Conservation (phyloP, 441 rosid species). For the Jatropha multifida region DNA sequence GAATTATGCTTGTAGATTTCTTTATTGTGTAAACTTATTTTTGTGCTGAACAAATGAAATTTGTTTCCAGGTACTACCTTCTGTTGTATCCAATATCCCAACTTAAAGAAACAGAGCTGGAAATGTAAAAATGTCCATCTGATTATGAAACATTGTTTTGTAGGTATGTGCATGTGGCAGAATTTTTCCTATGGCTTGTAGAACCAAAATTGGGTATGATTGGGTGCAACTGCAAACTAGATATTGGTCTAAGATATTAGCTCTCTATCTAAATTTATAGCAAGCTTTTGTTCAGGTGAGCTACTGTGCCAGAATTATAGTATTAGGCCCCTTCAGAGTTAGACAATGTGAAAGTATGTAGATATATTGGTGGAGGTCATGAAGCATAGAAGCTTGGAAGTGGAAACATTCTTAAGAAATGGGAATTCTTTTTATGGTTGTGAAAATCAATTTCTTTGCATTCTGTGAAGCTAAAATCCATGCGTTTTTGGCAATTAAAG, state of each 20-base stretch:
- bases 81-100: neutral
- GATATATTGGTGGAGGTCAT: neutral
- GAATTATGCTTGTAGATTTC: neutral
- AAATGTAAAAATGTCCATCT: neutral
- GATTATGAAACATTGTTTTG: neutral
- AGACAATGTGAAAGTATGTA: neutral
- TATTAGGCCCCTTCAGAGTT: neutral
- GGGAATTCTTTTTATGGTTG: neutral
- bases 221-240: neutral
- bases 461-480: slow-evolving; percentile 6
- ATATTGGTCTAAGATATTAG: neutral
- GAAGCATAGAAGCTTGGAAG: neutral
- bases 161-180: neutral
- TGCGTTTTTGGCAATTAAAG: too few relatives aligned
- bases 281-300: neutral
- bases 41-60: neutral
- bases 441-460: neutral
- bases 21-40: neutral
- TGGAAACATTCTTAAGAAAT: neutral
- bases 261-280: neutral
- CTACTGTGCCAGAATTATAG: neutral
- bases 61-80: neutral
- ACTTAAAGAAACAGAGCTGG: neutral
- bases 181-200: neutral
- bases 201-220: neutral